Percentiles rank a stretch among this genome's conserved stretches.
Conservation (phyloP, 2,329 filamentous ascomycete species). For the Cytospora paraplurivora region DNA sequence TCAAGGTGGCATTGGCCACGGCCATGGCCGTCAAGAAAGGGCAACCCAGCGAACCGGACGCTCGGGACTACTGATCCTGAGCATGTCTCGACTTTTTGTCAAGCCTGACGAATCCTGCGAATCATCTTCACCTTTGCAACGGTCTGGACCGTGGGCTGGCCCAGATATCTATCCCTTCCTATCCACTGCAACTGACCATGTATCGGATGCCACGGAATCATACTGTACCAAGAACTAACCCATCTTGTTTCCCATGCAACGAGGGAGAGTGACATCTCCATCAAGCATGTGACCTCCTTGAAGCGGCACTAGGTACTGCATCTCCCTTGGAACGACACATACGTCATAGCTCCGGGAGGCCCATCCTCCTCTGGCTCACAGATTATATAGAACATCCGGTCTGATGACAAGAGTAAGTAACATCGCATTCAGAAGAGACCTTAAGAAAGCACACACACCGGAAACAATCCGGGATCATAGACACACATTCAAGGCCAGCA, state of each 20-base stretch:
- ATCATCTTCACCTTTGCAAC: not conserved
- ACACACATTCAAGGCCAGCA: not conserved
- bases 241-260: not conserved
- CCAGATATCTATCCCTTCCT: not conserved
- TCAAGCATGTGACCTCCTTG: not conserved
- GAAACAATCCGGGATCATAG: no score
- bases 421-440: not conserved
- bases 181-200: not conserved
- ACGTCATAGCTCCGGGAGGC: not conserved
- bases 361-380: not conserved
- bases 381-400: not conserved
- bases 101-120: not conserved
- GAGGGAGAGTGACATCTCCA: not conserved
- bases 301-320: not conserved
- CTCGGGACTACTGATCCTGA: no score
- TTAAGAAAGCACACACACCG: not conserved
- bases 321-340: not conserved
- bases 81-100: no score
- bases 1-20: no score
- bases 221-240: not conserved
- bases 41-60: no score
- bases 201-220: not conserved
- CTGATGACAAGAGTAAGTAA: not conserved
- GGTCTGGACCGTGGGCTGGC: not conserved
- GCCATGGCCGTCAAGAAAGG: no score